These are phyloP conservation scores for Fusarium poae DNA, from an alignment of 2,329 filamentous ascomycete species.

Conservation along the genomic window DNA sequence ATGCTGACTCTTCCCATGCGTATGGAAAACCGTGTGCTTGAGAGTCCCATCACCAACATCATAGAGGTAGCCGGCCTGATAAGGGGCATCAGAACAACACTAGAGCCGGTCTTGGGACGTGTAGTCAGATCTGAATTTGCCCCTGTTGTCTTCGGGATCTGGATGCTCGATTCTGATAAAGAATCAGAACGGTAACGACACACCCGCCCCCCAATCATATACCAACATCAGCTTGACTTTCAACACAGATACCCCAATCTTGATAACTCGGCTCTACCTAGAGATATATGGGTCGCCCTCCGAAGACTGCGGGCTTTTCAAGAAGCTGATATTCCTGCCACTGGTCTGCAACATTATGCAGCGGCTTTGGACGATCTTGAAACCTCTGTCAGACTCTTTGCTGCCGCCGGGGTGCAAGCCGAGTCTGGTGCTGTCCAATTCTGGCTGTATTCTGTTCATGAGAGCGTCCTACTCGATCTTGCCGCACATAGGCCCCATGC, in stretches of 20 bases:
- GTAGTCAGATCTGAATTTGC: conserved; percentile 46
- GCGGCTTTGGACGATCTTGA: conserved; percentile 38
- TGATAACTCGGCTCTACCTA: conserved; percentile 37
- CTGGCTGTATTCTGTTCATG: conserved; percentile 47
- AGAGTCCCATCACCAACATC: conserved; percentile 40
- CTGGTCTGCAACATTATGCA: conserved; percentile 37
- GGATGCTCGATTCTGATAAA: conserved; percentile 24
- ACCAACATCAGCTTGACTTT: conserved; percentile 2
- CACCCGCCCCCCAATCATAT: no score
- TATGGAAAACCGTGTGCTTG: conserved; percentile 29
- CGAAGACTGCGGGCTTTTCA: conserved; percentile 41
- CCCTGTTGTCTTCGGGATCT: conserved; percentile 43
- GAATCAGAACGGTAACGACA: conserved; percentile 21
- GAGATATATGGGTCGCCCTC: conserved; percentile 43
- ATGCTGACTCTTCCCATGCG: conserved; percentile 46
- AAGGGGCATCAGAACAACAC: conserved; percentile 41
- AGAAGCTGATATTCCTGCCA: conserved; percentile 39
- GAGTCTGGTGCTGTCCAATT: conserved; percentile 43
- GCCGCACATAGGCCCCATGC: conserved; percentile 42
- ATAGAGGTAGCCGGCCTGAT: conserved; percentile 42
- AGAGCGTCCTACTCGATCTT: conserved; percentile 49
- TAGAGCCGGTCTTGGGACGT: conserved; percentile 32
- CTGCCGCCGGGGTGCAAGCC: conserved; percentile 41
- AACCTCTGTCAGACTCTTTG: conserved; percentile 35
- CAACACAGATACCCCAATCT: conserved; percentile 31